Evolutionary conservation across 768 basidiomycete genomes (phyloP), one percentile per base, ranked within the genome.

Genomic region (Tremella mesenterica): DNA sequence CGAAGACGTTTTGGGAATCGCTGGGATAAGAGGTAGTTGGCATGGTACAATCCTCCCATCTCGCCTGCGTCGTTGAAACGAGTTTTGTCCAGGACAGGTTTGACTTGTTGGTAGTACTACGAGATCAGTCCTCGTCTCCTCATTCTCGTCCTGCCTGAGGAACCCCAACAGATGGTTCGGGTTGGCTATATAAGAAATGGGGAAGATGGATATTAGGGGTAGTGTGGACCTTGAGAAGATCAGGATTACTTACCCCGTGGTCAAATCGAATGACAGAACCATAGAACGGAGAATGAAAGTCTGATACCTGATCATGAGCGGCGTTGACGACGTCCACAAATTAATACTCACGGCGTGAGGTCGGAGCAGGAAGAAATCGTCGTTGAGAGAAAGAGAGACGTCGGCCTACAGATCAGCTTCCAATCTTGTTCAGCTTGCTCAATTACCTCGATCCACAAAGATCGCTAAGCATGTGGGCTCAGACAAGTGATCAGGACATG

Each of bases 201-300:
- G n/a, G n/a, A n/a, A n/a, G n/a, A n/a, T n/a, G n/a, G n/a, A n/a
- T n/a, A n/a, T n/a, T n/a, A n/a, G n/a, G n/a, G n/a, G n/a, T n/a
- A n/a, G n/a, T n/a, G n/a, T n/a, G n/a, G n/a, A n/a, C n/a, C n/a
- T n/a, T n/a, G n/a, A n/a, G n/a, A n/a, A n/a, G n/a, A n/a, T n/a
- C n/a, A n/a, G n/a, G n/a, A n/a, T n/a, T n/a, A n/a, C n/a, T n/a
- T n/a, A n/a, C n/a, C n/a, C 58, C 60, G 38, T 64, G 58, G 46
- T 72, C 68, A 48, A 72, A 68, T 12, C 70, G 58, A 12, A 69
- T 60, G 12, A 69, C 65, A 0, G 70, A 61, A 13, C 70, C 70
- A 53, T 72, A 69, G 1, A 69, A 33, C 2, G 64, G 60, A 2
- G 68, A 68, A 39, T 64, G 64, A 29, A 67, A 69, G 28, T 69